phyloP scores from a whole-genome alignment of 2,329 filamentous ascomycete genomes.

The Paracoccidioides lutzii region DNA sequence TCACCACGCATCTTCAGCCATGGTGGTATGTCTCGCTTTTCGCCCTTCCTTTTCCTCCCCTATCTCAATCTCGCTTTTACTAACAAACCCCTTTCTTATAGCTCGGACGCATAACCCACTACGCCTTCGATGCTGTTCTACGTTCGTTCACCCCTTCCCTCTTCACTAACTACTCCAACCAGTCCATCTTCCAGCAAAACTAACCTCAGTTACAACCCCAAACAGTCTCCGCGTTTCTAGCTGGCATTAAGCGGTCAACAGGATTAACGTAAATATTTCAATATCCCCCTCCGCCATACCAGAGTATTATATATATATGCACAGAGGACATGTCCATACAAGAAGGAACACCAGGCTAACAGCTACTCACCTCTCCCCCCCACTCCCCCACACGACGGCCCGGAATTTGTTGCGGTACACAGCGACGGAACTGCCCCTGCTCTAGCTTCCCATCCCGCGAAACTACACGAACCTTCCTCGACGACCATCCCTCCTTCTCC shows the following conservation, averaged over 20 bases:
- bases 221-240: constrained; percentile 84
- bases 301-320: neutral
- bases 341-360: neutral
- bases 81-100: constrained; percentile 51
- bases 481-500: no score
- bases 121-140: constrained; percentile 90
- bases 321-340: neutral
- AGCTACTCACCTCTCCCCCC: neutral
- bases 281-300: neutral
- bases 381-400: neutral
- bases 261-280: constrained; percentile 75
- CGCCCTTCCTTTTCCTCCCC: constrained; percentile 35
- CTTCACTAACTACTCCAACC: neutral
- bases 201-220: constrained; percentile 1
- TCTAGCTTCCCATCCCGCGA: neutral
- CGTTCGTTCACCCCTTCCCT: constrained; percentile 42
- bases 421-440: neutral
- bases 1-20: constrained; percentile 15
- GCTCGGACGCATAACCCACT: constrained; percentile 87
- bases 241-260: constrained; percentile 93
- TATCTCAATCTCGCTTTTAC: constrained; percentile 35
- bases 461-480: no score
- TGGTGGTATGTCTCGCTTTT: constrained; percentile 27
- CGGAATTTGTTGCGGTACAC: neutral
- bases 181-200: neutral